Conservation (phyloP, 257 asterid genomes). For the Ocimum tenuiflorum region DNA sequence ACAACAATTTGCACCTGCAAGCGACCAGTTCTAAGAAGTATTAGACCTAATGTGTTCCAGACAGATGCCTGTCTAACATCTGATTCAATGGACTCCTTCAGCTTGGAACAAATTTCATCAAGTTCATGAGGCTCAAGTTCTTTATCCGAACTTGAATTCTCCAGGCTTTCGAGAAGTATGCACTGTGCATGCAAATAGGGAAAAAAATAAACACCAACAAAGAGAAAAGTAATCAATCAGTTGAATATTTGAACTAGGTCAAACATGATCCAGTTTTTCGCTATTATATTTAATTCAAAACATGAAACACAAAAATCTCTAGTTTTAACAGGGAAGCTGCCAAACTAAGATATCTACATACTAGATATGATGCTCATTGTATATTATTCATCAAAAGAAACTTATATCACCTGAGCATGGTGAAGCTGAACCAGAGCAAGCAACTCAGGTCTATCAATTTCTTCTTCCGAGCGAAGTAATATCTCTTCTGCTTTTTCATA, state of each 20-base stretch:
- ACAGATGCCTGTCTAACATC: slow-evolving; percentile 85
- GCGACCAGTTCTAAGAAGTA: slow-evolving; percentile 84
- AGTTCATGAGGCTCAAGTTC: slow-evolving; percentile 81
- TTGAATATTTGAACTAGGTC: slow-evolving; percentile 3
- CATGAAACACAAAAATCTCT: neutral
- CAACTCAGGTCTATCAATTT: slow-evolving; percentile 90
- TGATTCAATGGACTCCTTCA: slow-evolving; percentile 63
- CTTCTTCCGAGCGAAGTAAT: slow-evolving; percentile 90
- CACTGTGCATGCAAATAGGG: slow-evolving; percentile 49
- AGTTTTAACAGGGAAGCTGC: slow-evolving; percentile 54
- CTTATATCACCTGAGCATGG: slow-evolving; percentile 71
- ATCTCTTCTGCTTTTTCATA: slow-evolving; percentile 93
- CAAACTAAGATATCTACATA: slow-evolving; percentile 1
- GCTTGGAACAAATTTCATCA: slow-evolving; percentile 63
- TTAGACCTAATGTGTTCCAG: slow-evolving; percentile 80
- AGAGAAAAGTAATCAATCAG: slow-evolving; percentile 8
- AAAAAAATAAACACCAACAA: slow-evolving; percentile 11
- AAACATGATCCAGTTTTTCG: neutral
- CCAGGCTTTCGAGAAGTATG: slow-evolving; percentile 71
- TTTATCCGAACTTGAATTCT: slow-evolving; percentile 53
- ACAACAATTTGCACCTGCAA: slow-evolving; percentile 53
- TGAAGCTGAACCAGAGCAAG: slow-evolving; percentile 87
- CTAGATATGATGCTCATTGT: neutral
- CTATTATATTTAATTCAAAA: neutral
- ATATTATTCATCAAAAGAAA: slow-evolving; percentile 5